Evolutionary conservation across 2,329 filamentous ascomycete genomes (phyloP), one percentile per base, ranked within the genome.

Genomic region (Karstenula rhodostoma): DNA sequence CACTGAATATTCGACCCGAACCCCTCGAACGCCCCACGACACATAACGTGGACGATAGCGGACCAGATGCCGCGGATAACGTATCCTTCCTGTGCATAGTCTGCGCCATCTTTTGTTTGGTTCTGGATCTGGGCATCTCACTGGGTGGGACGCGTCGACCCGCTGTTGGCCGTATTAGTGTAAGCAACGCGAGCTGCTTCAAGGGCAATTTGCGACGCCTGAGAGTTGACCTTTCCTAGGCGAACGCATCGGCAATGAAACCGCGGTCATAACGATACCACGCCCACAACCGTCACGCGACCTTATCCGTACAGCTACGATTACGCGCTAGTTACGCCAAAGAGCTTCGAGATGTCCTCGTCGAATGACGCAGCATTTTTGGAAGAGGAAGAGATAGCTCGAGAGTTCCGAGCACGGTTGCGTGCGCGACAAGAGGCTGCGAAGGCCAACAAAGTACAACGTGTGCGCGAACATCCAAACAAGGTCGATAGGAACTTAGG

Each of bases 321-420:
- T 13, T 4, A 9, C 32, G 44, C 33, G 33, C n/a, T 29, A 15
- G 50, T 25, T 17, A 13, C 43, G 50, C 42, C 35, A 1, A 1
- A 13, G 29, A 55, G 23, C 15, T 25, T 19, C 56, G 56, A 47
- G 1, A 74, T 73, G 71, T 59, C 68, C 23, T 61, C 67, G 17
- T 69, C 62, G 19, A 71, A 62, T 46, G 74, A 77, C 35, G 68
- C 68, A 15, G 63, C 65, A 1, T 74, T 74, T 42, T 68, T 69
- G 1, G 68, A 71, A 42, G 76, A 77, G 8, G 62, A 68, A 46
- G 72, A 76, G 8, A 56, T 72, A 32, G 74, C 77, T 47, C 67
- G 68, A 35, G 63, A 67, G 37, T 44, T 73, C 6, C 32, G 50
- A 25, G 53, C 29, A 33, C 57, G 54, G 12, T 19, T 43, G 3